Evolutionary conservation across 371 early-diverging fungal genomes (phyloP), one percentile per base, ranked within the genome.

Genomic region (Sanchytrium tribonematis): DNA sequence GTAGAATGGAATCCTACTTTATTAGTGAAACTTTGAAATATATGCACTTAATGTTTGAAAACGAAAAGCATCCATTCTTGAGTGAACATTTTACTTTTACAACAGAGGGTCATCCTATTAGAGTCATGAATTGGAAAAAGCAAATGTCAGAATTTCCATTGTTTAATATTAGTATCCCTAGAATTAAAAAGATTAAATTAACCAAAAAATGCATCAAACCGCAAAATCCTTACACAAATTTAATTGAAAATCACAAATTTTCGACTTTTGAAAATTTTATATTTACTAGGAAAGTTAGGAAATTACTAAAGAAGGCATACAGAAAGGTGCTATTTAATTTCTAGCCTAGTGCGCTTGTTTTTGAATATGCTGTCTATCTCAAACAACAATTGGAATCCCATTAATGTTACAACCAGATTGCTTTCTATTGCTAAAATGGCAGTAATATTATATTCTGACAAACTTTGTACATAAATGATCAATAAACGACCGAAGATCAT

Each of bases 11-110:
- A 71, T 90, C 89, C 71, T 95, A 93, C 75, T 81, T 89, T 65
- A 74, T 95, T n/a, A 88, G 89, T 69, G 93, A 95, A 77, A 91
- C 96, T 0, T 78, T 93, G 66, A 95, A 95, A 72, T 95, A 95
- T 73, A 80, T 95, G 17, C 93, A 86, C 71, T 74, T 95, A 29
- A 77, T 95, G 29, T 91, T 91, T 79, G 91, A 93, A n/a, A 48
- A 48, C 48, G 12, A 48, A 22, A 48, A 48, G 5, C 48, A 48
- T 48, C 5, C 22, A 22, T 48, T 48, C 22, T 48, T 48, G 48
- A 22, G 48, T 12, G 22, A 12, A 48, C 5, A 48, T 22, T 48
- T 12, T 22, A 48, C 48, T 5, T 48, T 48, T 22, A 48, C 48
- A 48, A 48, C 48, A 5, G 48, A 48, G 48, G 48, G 48, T 12